Conservation (phyloP, 495 filamentous ascomycete genomes). For the Pseudotulostoma volvatum region DNA sequence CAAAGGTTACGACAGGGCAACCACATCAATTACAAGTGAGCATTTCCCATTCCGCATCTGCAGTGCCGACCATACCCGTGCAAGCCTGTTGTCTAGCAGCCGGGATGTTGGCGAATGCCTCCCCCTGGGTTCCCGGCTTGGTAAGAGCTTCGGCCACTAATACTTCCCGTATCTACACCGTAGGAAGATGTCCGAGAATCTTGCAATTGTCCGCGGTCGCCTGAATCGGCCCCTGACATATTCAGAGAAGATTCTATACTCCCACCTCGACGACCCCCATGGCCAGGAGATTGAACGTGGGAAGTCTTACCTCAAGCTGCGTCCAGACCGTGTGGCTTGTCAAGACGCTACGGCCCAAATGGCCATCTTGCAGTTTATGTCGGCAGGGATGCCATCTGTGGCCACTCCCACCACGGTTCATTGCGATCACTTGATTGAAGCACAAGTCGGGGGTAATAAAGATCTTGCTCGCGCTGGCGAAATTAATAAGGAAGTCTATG, state of each 20-base stretch:
- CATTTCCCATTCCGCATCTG: constrained; percentile 3
- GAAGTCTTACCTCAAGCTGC: constrained; percentile 84
- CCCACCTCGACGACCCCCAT: constrained; percentile 93
- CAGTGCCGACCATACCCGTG: not conserved
- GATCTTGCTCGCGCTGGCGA: constrained; percentile 80
- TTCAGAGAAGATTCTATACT: constrained; percentile 98
- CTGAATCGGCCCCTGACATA: constrained; percentile 87
- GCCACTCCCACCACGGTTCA: constrained; percentile 93
- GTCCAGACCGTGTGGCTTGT: constrained; percentile 95
- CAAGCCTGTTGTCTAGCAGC: no score
- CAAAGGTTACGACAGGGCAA: constrained; percentile 36
- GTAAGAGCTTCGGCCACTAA: not conserved
- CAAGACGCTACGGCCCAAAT: constrained; percentile 99
- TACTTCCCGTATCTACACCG: no score
- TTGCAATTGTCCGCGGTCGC: constrained; percentile 69
- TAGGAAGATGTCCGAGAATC: constrained; percentile 98
- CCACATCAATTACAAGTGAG: constrained; percentile 66
- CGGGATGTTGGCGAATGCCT: no score
- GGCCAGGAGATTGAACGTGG: constrained; percentile 92
- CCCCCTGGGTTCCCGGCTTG: no score
- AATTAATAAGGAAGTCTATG: constrained; percentile 99
- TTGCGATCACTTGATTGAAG: constrained; percentile 99
- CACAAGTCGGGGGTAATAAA: constrained; percentile 83
- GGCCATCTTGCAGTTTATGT: constrained; percentile 99
- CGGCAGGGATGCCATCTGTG: constrained; percentile 84